These are phyloP conservation scores for Kurtzmaniella cleridarum DNA, from an alignment of 805 yeast genomes.

Conservation along the genomic window DNA sequence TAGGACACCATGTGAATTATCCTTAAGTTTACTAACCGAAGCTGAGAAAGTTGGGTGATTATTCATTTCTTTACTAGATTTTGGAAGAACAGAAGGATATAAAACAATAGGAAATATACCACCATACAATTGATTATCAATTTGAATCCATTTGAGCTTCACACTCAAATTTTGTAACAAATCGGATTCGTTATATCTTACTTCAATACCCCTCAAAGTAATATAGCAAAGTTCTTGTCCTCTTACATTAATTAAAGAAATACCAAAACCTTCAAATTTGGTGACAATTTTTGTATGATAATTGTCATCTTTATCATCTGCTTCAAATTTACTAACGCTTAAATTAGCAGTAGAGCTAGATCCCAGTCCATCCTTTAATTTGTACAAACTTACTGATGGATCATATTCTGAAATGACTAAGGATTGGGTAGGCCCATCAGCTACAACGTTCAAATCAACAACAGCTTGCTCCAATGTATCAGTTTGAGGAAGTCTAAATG, in stretches of 20 bases:
- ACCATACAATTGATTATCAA: constrained; percentile 88
- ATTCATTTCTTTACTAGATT: constrained; percentile 74
- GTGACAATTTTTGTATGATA: constrained; percentile 50
- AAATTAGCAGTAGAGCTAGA: constrained; percentile 14
- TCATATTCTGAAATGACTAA: constrained; percentile 80
- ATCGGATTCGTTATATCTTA: constrained; percentile 78
- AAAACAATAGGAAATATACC: constrained; percentile 82
- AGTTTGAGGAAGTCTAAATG: constrained; percentile 66
- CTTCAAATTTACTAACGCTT: constrained; percentile 48
- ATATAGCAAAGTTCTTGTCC: constrained; percentile 77
- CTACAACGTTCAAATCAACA: constrained; percentile 86
- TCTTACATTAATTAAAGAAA: constrained; percentile 71
- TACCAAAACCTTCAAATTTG: constrained; percentile 77
- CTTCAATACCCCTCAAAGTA: constrained; percentile 76
- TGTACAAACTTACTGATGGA: constrained; percentile 70
- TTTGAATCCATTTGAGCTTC: constrained; percentile 90
- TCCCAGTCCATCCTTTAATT: constrained; percentile 31
- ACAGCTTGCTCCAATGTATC: constrained; percentile 37
- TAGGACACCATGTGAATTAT: constrained; percentile 83
- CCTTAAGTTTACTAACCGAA: constrained; percentile 77
- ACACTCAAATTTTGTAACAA: constrained; percentile 73
- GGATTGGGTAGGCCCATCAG: constrained; percentile 93
- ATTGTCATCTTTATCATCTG: constrained; percentile 48
- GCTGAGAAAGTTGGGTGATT: constrained; percentile 89
- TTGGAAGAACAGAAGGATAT: constrained; percentile 87